A percentile compares a stretch with the other conserved stretches of the same genome.
Conservation (phyloP, 768 basidiomycete species). For the Boletus rubropictus region DNA sequence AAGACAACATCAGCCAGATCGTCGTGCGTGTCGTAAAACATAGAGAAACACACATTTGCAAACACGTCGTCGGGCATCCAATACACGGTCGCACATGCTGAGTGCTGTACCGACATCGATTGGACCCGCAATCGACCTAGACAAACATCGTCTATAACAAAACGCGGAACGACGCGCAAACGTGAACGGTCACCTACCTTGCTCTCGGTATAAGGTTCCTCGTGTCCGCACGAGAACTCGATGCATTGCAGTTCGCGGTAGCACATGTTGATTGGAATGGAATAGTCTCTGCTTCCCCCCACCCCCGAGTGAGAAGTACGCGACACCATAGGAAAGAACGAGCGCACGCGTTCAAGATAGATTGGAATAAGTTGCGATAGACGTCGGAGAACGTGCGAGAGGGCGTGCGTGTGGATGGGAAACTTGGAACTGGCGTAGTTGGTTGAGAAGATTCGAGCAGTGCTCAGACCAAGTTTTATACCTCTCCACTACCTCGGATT, state of each 20-base stretch:
- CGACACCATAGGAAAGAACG: not conserved
- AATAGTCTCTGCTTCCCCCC: slow-evolving; percentile 9
- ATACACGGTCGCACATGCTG: slow-evolving; percentile 32
- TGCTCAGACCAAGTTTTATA: slow-evolving; percentile 21
- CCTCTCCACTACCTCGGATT: slow-evolving; percentile 3
- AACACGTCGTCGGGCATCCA: slow-evolving; percentile 36
- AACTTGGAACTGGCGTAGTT: slow-evolving; percentile 6
- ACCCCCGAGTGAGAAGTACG: slow-evolving; percentile 9
- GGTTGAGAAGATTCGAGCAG: slow-evolving; percentile 1
- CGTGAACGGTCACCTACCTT: slow-evolving; percentile 24
- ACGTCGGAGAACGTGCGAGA: not conserved
- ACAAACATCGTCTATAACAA: slow-evolving; percentile 4
- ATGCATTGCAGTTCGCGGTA: slow-evolving; percentile 37
- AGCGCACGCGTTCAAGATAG: slow-evolving; percentile 20
- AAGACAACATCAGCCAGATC: slow-evolving; percentile 13
- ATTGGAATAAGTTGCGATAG: slow-evolving; percentile 17
- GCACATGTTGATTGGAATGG: slow-evolving; percentile 34
- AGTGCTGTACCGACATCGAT: slow-evolving; percentile 40
- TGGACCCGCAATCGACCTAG: slow-evolving; percentile 40
- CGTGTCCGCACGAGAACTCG: slow-evolving; percentile 37
- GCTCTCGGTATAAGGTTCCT: slow-evolving; percentile 25
- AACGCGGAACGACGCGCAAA: slow-evolving; percentile 22
- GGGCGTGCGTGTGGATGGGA: not conserved
- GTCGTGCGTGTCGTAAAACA: not conserved
- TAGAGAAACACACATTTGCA: slow-evolving; percentile 30